These are phyloP conservation scores for Lipomyces chichibuensis DNA, from an alignment of 805 yeast species.

Conservation along the genomic window DNA sequence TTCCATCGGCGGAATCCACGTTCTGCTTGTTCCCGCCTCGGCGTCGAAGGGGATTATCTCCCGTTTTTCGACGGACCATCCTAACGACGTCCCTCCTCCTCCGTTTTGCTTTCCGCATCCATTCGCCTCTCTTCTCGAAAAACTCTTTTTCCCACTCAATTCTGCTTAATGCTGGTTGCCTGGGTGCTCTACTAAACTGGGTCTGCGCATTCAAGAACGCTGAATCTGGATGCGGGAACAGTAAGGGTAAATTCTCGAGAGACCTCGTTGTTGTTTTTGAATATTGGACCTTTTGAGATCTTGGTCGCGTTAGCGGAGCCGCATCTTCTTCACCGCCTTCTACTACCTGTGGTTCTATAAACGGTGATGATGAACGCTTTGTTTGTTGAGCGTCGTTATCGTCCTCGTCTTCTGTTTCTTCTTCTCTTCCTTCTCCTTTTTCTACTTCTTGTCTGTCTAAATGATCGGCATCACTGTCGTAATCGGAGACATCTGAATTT, in stretches of 20 bases:
- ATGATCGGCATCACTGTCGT: not conserved
- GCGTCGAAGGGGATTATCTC: not conserved
- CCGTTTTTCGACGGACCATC: slow-evolving; percentile 53
- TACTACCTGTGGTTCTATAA: not conserved
- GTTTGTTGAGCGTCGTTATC: not conserved
- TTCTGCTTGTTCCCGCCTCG: not conserved
- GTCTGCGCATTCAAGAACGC: slow-evolving; percentile 88
- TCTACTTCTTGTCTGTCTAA: not conserved
- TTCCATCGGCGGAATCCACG: not conserved
- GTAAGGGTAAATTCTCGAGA: slow-evolving; percentile 54
- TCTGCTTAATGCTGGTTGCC: slow-evolving; percentile 44
- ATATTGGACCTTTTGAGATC: not conserved
- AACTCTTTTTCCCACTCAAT: slow-evolving; percentile 72
- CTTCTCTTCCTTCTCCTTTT: slow-evolving; percentile 39
- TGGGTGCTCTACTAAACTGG: slow-evolving; percentile 62
- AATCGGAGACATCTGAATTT: not conserved
- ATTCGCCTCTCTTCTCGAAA: slow-evolving; percentile 79
- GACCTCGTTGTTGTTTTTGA: not conserved
- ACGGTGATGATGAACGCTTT: not conserved
- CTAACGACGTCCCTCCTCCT: slow-evolving; percentile 74
- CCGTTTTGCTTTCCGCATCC: slow-evolving; percentile 74
- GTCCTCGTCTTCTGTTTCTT: slow-evolving; percentile 34
- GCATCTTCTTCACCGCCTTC: not conserved
- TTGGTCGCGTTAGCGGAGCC: not conserved
- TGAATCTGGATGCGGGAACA: slow-evolving; percentile 81